These are phyloP conservation scores for Blastomyces emzantsi DNA, from an alignment of 2,329 filamentous ascomycete genomes.

Conservation along the genomic window DNA sequence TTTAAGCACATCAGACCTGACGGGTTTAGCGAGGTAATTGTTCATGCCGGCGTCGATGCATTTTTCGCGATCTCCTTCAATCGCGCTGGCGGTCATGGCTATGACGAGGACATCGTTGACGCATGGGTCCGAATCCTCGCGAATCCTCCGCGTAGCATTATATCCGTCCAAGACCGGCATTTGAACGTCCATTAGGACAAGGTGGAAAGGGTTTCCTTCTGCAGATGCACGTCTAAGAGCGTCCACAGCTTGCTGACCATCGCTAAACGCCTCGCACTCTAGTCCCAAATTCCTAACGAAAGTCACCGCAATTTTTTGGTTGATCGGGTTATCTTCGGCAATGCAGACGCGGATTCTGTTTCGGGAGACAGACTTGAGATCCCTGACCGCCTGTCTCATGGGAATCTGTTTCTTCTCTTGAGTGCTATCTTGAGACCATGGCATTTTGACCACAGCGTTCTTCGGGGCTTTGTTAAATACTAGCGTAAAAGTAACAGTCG, in stretches of 20 bases:
- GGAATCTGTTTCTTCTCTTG: constrained; percentile 35
- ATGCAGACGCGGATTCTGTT: constrained; percentile 81
- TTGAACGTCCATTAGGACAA: constrained; percentile 92
- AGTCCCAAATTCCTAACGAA: constrained; percentile 83
- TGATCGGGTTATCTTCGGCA: constrained; percentile 91
- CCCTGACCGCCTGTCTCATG: constrained; percentile 44
- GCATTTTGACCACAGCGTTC: constrained; percentile 47
- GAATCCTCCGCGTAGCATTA: constrained; percentile 75
- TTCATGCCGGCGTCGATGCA: constrained; percentile 97
- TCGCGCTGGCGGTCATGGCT: constrained; percentile 93
- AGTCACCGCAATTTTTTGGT: constrained; percentile 86
- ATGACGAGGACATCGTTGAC: constrained; percentile 85
- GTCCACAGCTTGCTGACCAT: constrained; percentile 80
- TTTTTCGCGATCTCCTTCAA: constrained; percentile 89
- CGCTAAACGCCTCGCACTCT: constrained; percentile 78
- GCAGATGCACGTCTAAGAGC: constrained; percentile 64
- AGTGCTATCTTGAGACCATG: constrained; percentile 43
- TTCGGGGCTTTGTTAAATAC: constrained; percentile 72
- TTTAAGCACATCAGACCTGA: constrained; percentile 78
- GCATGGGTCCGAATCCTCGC: constrained; percentile 63
- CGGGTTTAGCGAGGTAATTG: constrained; percentile 91
- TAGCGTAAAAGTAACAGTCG: constrained; percentile 67
- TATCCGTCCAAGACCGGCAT: constrained; percentile 94
- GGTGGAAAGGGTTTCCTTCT: constrained; percentile 70
- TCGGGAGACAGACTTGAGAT: constrained; percentile 64